A percentile compares a stretch with the other conserved stretches of the same genome.
Conservation (phyloP, 768 basidiomycete species). For the Amanita phalloides region DNA sequence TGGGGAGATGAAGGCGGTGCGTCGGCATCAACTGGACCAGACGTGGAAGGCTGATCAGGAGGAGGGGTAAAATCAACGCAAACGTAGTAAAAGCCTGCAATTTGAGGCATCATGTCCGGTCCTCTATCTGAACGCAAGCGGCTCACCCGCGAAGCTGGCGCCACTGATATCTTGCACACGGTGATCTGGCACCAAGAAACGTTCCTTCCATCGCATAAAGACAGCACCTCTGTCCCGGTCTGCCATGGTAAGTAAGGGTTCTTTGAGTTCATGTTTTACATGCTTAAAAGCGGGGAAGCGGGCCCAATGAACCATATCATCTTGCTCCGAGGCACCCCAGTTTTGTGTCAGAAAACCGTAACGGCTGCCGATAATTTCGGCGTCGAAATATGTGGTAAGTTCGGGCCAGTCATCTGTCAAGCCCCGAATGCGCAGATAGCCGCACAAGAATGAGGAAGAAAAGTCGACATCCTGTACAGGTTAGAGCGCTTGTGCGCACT, state of each 20-base stretch:
- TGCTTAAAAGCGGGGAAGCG: slow-evolving; percentile 87
- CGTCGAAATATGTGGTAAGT: slow-evolving; percentile 93
- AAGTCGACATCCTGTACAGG: slow-evolving; percentile 76
- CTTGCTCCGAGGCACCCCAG: slow-evolving; percentile 85
- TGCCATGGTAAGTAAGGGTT: slow-evolving; percentile 67
- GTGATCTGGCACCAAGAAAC: slow-evolving; percentile 93
- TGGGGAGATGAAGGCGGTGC: slow-evolving; percentile 25
- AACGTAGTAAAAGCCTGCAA: slow-evolving; percentile 87
- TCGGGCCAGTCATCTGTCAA: slow-evolving; percentile 93
- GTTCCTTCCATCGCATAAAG: slow-evolving; percentile 97
- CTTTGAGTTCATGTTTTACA: slow-evolving; percentile 67
- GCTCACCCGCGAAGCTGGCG: slow-evolving; percentile 86
- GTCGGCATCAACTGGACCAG: slow-evolving; percentile 12
- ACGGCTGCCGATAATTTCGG: slow-evolving; percentile 86
- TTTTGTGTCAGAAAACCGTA: slow-evolving; percentile 87
- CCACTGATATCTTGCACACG: slow-evolving; percentile 90
- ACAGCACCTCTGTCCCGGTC: slow-evolving; percentile 72
- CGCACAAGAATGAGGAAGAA: slow-evolving; percentile 73
- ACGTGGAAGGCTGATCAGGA: slow-evolving; percentile 10
- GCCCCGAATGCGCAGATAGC: slow-evolving; percentile 88
- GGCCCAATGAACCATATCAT: slow-evolving; percentile 92
- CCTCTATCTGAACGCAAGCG: neutral
- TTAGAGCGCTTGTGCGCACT: neutral
- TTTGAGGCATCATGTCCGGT: slow-evolving; percentile 8
- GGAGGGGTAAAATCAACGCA: slow-evolving; percentile 86